phyloP scores from a whole-genome alignment of 257 asterid species.

The Rhazya stricta region DNA sequence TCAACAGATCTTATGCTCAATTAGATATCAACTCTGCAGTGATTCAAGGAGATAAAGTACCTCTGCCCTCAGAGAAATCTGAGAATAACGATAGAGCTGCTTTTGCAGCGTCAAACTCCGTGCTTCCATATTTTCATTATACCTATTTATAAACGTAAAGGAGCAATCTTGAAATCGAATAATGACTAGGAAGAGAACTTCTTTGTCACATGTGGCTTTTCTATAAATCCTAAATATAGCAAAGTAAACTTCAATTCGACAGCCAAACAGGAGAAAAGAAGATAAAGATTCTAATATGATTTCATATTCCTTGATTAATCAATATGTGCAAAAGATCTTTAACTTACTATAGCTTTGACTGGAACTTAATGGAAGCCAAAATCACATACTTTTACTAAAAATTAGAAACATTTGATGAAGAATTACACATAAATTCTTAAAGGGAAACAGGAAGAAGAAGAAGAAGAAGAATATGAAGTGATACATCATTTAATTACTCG shows the following conservation, averaged over 20 bases:
- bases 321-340: background rate
- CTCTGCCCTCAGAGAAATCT: conserved; percentile 70
- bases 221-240: background rate
- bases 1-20: background rate
- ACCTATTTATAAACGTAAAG: conserved; percentile 45
- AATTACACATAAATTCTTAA: background rate
- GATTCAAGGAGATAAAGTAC: conserved; percentile 28
- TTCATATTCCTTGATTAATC: background rate
- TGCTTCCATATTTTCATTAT: conserved; percentile 55
- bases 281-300: too few species aligned
- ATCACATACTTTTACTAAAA: too few species aligned
- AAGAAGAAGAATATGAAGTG: background rate
- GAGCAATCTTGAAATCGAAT: background rate
- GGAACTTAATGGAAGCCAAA: too few species aligned
- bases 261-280: too few species aligned
- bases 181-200: background rate
- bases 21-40: background rate
- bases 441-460: background rate
- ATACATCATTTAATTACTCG: background rate
- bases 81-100: conserved; percentile 79
- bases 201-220: background rate
- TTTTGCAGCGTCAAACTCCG: conserved; percentile 59
- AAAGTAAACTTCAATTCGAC: background rate
- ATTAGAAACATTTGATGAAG: background rate
- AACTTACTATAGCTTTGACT: background rate